These are phyloP conservation scores for Kazachstania sp. DNA, from an alignment of 1,139 yeast species.

Conservation along the genomic window DNA sequence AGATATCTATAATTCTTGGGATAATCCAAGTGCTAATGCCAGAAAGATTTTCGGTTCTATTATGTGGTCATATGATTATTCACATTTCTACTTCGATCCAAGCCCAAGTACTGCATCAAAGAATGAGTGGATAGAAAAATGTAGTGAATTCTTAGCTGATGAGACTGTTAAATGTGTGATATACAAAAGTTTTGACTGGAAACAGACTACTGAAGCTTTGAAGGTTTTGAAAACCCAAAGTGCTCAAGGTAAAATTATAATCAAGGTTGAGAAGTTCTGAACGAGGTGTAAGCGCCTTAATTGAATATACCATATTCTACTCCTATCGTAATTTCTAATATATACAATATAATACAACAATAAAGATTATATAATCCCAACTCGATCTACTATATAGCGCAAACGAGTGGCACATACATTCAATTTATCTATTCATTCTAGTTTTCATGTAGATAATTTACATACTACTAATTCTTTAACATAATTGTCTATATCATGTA, in stretches of 20 bases:
- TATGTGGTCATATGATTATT: slow-evolving; percentile 32
- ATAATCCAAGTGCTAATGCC: slow-evolving; percentile 33
- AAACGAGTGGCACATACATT: too few relatives aligned
- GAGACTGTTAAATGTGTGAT: slow-evolving; percentile 39
- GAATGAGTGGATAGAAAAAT: slow-evolving; percentile 31
- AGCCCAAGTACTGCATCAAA: slow-evolving; percentile 19
- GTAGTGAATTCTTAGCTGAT: slow-evolving; percentile 37
- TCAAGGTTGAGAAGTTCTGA: slow-evolving; percentile 34
- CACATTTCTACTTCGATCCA: slow-evolving; percentile 31
- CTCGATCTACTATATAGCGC: too few relatives aligned
- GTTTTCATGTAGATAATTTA: too few relatives aligned
- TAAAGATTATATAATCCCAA: not conserved
- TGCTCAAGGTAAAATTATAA: slow-evolving; percentile 58
- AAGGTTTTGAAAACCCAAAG: slow-evolving; percentile 41
- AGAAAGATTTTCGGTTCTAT: slow-evolving; percentile 31
- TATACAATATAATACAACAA: not conserved
- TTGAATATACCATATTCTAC: not conserved
- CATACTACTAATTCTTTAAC: too few relatives aligned
- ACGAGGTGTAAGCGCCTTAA: not conserved
- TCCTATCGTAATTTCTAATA: not conserved
- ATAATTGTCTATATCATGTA: too few relatives aligned
- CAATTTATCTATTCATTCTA: too few relatives aligned
- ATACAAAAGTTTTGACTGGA: slow-evolving; percentile 51
- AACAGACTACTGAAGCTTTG: slow-evolving; percentile 44
- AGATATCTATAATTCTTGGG: slow-evolving; percentile 33